Base-by-base conservation (phyloP, 2,329 filamentous ascomycete species). In the Fusarium hostae region DNA sequence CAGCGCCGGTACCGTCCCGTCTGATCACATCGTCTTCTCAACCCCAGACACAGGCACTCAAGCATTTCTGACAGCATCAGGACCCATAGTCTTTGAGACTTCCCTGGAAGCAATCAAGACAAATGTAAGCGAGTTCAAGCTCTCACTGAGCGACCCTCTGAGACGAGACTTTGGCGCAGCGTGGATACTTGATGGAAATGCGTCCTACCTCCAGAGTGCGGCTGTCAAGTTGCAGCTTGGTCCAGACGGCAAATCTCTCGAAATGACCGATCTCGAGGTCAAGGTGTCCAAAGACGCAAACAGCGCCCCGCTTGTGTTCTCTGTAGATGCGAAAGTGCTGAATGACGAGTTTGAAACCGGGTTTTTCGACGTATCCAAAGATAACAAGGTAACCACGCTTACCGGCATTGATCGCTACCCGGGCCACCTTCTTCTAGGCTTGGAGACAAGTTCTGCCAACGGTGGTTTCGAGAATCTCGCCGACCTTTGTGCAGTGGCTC, bases 301-400 rank as follows among this genome's bases (percentile, higher is more conserved):
- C 0, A 54, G 35, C 15, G 10, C 26, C 4, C 35, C 51, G 0
- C 35, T 54, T 5, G 24, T 43, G 5, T 54, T 54, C 20, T 54
- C 51, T 10, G 12, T 35, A 3, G 35, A 54, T n/a, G 35, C 35
- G 0, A 43, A 54, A 54, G 51, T 54, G 0, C 35, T 54, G 2
- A 54, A 43, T 1, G 51, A 41, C 0, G 51, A 54, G 9, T 54
- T 54, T 30, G 51, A 54, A 0, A 43, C 20, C 3, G 50, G 50
- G 0, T 54, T 54, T 2, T 13, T 18, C 2, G 3, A 54, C 0
- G 0, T 0, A 1, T 54, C 50, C 2, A 41, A 30, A 7, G 50
- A 54, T 13, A 0, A 3, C 3, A 22, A 1, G 2, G 41, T 54
- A 0, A 22, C 35, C 5, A 41, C 35, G 0, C 51, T 3, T 20